phyloP scores from a whole-genome alignment of 805 yeast species.

The Nakazawaea molendinolei region DNA sequence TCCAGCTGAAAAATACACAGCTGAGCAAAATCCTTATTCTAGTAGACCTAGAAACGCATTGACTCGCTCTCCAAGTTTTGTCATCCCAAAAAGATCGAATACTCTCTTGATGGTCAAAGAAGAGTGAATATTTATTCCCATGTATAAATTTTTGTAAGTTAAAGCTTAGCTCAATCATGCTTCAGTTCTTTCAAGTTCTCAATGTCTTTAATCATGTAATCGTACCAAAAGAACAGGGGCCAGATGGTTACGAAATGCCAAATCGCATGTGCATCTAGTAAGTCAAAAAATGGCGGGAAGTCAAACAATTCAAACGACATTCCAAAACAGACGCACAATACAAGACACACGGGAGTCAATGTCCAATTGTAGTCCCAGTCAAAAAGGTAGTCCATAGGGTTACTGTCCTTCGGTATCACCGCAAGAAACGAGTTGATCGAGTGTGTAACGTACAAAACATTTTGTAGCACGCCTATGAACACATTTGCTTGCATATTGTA shows the following conservation, averaged over 20 bases:
- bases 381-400: neutral
- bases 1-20: neutral
- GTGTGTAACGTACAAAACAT: conserved; percentile 42
- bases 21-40: conserved; percentile 1
- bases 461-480: conserved; percentile 69
- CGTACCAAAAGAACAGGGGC: conserved; percentile 74
- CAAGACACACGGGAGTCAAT: conserved; percentile 46
- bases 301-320: conserved; percentile 91
- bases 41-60: neutral
- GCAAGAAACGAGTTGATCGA: conserved; percentile 25
- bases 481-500: conserved; percentile 93
- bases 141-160: no score
- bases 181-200: conserved; percentile 15
- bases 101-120: conserved; percentile 7
- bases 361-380: conserved; percentile 30
- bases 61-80: conserved; percentile 10
- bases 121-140: neutral
- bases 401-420: conserved; percentile 4
- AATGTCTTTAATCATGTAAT: conserved; percentile 44
- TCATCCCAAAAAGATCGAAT: conserved; percentile 6
- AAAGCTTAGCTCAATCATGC: neutral
- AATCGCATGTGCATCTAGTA: conserved; percentile 85
- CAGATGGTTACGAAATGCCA: conserved; percentile 90
- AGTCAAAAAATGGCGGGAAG: conserved; percentile 63
- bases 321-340: conserved; percentile 52